Evolutionary conservation across 106 monocot genomes (phyloP).

Genomic region (Apostasia shenzhenica): DNA sequence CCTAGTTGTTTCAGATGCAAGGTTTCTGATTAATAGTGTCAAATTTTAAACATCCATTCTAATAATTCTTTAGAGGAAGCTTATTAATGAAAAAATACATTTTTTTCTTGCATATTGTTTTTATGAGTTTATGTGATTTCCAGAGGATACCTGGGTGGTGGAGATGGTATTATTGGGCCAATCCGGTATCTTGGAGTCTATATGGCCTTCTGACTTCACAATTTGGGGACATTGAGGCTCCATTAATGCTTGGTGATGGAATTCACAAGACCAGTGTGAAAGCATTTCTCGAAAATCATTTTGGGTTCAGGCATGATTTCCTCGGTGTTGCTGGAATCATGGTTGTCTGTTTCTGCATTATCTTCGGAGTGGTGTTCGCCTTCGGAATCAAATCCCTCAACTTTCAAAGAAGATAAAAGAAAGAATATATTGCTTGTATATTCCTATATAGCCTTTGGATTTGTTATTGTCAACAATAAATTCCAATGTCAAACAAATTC

Average conservation of each 20-base stretch:
- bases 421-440: no score
- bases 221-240: conserved; percentile 61
- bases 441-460: background rate
- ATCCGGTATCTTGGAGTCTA: conserved; percentile 89
- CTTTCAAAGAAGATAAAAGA: conserved; percentile 74
- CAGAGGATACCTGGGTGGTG: conserved; percentile 94
- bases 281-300: conserved; percentile 57
- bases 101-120: background rate
- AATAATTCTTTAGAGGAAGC: no score
- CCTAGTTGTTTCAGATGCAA: no score
- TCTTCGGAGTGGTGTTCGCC: conserved; percentile 89
- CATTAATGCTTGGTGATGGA: conserved; percentile 66
- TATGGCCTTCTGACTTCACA: conserved; percentile 94
- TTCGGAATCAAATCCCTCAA: conserved; percentile 73
- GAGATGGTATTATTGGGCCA: conserved; percentile 99
- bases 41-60: no score
- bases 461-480: no score
- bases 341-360: conserved; percentile 63
- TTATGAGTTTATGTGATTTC: background rate
- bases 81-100: background rate
- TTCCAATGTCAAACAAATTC: no score
- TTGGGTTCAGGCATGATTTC: conserved; percentile 74
- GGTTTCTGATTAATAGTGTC: no score
- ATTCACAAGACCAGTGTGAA: conserved; percentile 37
- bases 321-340: conserved; percentile 60